Base-by-base conservation (phyloP, 192 early-diverging fungal species). In the Rhizoclosmatium globosum region DNA sequence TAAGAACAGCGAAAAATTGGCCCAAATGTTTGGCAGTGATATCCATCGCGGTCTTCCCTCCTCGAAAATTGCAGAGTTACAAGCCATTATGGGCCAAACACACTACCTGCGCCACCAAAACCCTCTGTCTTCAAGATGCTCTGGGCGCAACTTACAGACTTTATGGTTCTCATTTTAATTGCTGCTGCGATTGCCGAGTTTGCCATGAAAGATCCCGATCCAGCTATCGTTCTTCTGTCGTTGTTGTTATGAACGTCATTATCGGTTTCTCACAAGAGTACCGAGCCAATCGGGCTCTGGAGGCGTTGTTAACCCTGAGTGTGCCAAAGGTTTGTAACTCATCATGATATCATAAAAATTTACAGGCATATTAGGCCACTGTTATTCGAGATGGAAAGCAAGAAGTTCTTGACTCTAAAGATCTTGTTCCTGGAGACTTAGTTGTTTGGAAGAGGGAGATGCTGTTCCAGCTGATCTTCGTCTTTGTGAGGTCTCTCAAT, bases 401-500 rank as follows among this genome's bases (percentile, higher is more conserved):
- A 79, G 85, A 88, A 21, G 89, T 89, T 17, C 85, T 97, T 56
- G 86, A 96, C 19, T 94, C 95, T 6, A 84, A 83, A 57, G 93
- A 94, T 7, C 82, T 96, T 13, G 95, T 97, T 7, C 93, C 94
- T 1, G 97, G 97, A 39, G 97, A 99, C 81, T 79, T 99, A 47
- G 89, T 99, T 50, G 90, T 95, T 85, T 99, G 19, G 94, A 99
- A 80, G 94, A 93, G 76, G 97, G 97, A 48, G 97, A 99, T 80
- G 95, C 95, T 17, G 89, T 98, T 53, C 95, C 94, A 46, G 97
- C 97, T 31, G 97, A 98, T 79, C 89, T 93, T 60, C 94, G 97
- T 66, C 85, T 99, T 9, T 87, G 84, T 74, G 89, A 95, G 67
- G 87, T 91, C 15, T 92, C 95, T 60, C 95, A 98, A 85, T 90